phyloP scores from a whole-genome alignment of 2,329 filamentous ascomycete species.

The Metarhizium anisopliae region DNA sequence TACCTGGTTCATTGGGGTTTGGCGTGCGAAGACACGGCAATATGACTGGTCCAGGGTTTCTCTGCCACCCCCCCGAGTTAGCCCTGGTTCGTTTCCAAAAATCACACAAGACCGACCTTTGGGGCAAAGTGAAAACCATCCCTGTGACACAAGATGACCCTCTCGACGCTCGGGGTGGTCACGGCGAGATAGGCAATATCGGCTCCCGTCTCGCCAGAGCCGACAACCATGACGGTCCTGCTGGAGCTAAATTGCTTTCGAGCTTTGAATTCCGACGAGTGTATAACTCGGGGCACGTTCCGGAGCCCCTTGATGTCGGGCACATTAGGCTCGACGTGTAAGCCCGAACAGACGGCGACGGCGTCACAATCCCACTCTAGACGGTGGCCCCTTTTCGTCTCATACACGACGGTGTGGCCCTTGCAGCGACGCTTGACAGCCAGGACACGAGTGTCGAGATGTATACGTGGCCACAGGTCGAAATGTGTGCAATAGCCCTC shows the following conservation, averaged over 20 bases:
- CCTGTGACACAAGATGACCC: constrained; percentile 32
- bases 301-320: constrained; percentile 28
- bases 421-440: constrained; percentile 10
- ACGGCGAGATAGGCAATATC: constrained; percentile 33
- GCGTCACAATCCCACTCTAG: constrained; percentile 29
- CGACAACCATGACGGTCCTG: constrained; percentile 32
- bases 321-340: constrained; percentile 29
- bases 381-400: not conserved
- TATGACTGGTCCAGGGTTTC: constrained; percentile 11
- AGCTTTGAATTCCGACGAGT: constrained; percentile 33
- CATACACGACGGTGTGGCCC: constrained; percentile 6
- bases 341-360: constrained; percentile 32
- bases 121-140: constrained; percentile 32
- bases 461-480: constrained; percentile 26
- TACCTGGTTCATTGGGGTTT: constrained; percentile 17
- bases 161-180: constrained; percentile 25
- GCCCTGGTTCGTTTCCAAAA: not conserved
- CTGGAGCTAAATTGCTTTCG: constrained; percentile 27
- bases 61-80: constrained; percentile 1
- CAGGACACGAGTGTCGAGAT: constrained; percentile 20
- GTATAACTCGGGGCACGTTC: constrained; percentile 25
- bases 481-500: constrained; percentile 29
- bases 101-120: constrained; percentile 19
- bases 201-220: constrained; percentile 34
- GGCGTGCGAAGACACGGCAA: constrained; percentile 11